phyloP scores from a whole-genome alignment of 495 filamentous ascomycete species.

The Hyphodiscus hymeniophilus region DNA sequence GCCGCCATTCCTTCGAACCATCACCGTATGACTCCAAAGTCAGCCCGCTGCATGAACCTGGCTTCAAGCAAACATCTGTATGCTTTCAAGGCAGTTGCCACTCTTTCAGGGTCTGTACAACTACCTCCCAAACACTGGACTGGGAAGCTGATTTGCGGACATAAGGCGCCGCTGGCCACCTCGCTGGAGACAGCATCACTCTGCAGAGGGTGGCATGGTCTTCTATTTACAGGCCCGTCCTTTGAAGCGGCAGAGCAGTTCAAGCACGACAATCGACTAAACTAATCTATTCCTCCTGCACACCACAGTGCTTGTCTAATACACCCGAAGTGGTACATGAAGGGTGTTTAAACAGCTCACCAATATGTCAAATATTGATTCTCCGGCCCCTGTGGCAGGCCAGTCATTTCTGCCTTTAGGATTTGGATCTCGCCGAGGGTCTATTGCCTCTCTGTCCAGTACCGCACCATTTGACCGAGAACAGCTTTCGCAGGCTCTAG shows the following conservation, averaged over 20 bases:
- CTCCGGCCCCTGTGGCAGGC: slow-evolving; percentile 9
- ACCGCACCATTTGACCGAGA: slow-evolving; percentile 56
- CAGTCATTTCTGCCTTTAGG: slow-evolving; percentile 18
- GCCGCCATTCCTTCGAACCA: too few species aligned
- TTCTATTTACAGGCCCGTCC: slow-evolving; percentile 7
- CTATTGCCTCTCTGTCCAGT: slow-evolving; percentile 53
- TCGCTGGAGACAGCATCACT: not conserved
- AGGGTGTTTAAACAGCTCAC: not conserved
- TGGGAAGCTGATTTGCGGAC: too few species aligned
- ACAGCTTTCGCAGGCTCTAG: slow-evolving; percentile 58
- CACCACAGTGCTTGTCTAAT: too few species aligned
- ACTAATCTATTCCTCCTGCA: too few species aligned
- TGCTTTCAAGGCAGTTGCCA: too few species aligned
- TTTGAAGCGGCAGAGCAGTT: slow-evolving; percentile 5
- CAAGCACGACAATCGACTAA: not conserved
- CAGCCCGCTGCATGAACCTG: too few species aligned
- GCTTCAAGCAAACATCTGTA: too few species aligned
- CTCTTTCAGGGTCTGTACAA: too few species aligned
- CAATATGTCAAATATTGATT: slow-evolving; percentile 21
- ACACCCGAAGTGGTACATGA: too few species aligned
- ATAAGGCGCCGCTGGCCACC: too few species aligned
- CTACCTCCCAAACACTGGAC: too few species aligned
- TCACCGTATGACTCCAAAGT: too few species aligned
- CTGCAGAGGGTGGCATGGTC: slow-evolving; percentile 12
- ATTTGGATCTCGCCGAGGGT: slow-evolving; percentile 49